A percentile compares a stretch with the other conserved stretches of the same genome.
These are phyloP conservation scores for Coffea canephora DNA, from an alignment of 257 asterid species.

Conservation along the genomic window DNA sequence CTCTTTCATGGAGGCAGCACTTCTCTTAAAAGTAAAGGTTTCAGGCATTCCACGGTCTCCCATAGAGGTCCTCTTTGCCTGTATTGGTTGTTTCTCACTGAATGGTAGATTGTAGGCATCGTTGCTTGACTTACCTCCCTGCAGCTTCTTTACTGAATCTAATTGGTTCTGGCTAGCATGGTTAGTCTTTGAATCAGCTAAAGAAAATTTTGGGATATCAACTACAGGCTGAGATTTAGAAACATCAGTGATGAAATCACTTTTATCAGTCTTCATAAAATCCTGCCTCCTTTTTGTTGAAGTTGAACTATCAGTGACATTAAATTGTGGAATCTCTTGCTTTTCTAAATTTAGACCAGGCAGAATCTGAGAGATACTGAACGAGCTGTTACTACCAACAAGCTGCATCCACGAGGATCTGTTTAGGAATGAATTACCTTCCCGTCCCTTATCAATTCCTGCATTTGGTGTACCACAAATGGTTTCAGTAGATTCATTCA, in stretches of 20 bases:
- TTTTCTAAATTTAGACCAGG: conserved; percentile 39
- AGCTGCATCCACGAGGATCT: conserved; percentile 72
- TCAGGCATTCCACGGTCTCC: conserved; percentile 39
- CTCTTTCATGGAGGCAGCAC: conserved; percentile 66
- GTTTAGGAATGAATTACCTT: conserved; percentile 54
- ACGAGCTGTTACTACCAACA: conserved; percentile 47
- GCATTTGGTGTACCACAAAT: conserved; percentile 28
- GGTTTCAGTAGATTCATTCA: conserved; percentile 24
- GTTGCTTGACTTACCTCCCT: background rate
- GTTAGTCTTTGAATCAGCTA: conserved; percentile 20
- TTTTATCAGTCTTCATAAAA: conserved; percentile 1
- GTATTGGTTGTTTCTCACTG: conserved; percentile 18
- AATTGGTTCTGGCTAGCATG: conserved; percentile 12
- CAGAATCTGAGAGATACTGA: conserved; percentile 63
- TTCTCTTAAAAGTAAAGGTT: conserved; percentile 71
- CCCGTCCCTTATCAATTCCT: conserved; percentile 33
- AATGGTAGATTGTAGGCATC: conserved; percentile 20
- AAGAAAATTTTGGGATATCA: conserved; percentile 15
- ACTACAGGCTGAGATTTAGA: conserved; percentile 21
- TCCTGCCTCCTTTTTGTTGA: conserved; percentile 12
- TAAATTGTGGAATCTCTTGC: conserved; percentile 30
- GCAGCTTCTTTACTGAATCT: conserved; percentile 16
- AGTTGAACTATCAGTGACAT: conserved; percentile 17
- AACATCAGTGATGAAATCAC: conserved; percentile 16
- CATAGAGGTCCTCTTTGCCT: conserved; percentile 19